Conservation (phyloP, 495 filamentous ascomycete species). For the Penicillium goetzii region DNA sequence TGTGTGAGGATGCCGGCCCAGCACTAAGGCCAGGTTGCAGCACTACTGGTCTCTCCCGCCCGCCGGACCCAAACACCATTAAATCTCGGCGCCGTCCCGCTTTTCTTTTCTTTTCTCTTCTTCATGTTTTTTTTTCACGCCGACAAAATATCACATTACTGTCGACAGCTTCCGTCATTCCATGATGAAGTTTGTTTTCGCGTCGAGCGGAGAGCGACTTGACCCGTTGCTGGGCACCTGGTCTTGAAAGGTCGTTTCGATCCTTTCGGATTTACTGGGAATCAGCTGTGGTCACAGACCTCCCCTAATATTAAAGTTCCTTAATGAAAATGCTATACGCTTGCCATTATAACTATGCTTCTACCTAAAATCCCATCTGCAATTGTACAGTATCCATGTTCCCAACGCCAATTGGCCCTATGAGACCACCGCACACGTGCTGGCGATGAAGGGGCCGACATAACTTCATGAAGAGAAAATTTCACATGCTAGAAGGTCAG, state of each 20-base stretch:
- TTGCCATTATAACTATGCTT: constrained; percentile 5
- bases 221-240: constrained; percentile 81
- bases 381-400: constrained; percentile 24
- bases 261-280: constrained; percentile 68
- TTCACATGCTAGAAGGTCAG: constrained; percentile 25
- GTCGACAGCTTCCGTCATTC: constrained; percentile 56
- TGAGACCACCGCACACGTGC: constrained; percentile 18
- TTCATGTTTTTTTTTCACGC: constrained; percentile 51
- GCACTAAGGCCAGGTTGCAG: constrained; percentile 56
- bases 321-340: constrained; percentile 1
- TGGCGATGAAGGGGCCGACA: constrained; percentile 17
- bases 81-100: constrained; percentile 33
- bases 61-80: constrained; percentile 42
- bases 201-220: constrained; percentile 67
- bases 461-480: constrained; percentile 37
- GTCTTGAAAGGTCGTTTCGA: constrained; percentile 70
- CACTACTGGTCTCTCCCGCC: constrained; percentile 40
- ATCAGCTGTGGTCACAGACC: constrained; percentile 78
- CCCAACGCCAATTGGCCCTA: constrained; percentile 27
- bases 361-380: constrained; percentile 18
- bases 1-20: constrained; percentile 41
- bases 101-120: constrained; percentile 37
- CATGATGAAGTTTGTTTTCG: constrained; percentile 65
- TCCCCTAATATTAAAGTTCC: neutral
- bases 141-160: constrained; percentile 62